phyloP scores from a whole-genome alignment of 2,329 filamentous ascomycete species.

The Tolypocladium amazonense region DNA sequence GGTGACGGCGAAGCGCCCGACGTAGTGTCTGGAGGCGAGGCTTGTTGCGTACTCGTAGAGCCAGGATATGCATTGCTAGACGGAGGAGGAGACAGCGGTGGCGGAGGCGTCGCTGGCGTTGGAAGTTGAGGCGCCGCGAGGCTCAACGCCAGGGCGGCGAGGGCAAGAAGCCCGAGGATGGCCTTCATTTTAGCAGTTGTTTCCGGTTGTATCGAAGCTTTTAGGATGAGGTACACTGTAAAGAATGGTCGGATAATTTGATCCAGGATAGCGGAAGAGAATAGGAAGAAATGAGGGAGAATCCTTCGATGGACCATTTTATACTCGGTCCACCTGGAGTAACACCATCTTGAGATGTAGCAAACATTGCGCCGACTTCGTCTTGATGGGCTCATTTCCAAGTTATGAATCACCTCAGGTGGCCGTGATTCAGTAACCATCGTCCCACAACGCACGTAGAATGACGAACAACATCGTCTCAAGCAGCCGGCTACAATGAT shows the following conservation, averaged over 20 bases:
- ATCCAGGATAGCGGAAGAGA: background rate
- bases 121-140: slow-evolving; percentile 4
- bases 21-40: background rate
- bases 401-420: background rate
- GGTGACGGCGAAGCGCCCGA: slow-evolving; percentile 6
- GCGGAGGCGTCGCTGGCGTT: slow-evolving; percentile 11
- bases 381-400: background rate
- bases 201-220: background rate
- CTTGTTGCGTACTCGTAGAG: background rate
- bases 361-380: background rate
- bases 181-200: slow-evolving; percentile 13
- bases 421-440: background rate
- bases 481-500: no score
- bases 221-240: background rate
- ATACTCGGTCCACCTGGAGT: background rate
- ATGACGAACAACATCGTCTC: background rate
- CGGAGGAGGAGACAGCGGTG: slow-evolving; percentile 6
- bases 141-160: slow-evolving; percentile 10
- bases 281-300: background rate
- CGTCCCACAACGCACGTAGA: background rate
- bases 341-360: background rate
- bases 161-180: slow-evolving; percentile 8
- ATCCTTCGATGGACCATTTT: background rate
- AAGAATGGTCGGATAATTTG: background rate
- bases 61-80: background rate